phyloP scores from a whole-genome alignment of 139 green algal genomes.

The Picochlorum sp. region DNA sequence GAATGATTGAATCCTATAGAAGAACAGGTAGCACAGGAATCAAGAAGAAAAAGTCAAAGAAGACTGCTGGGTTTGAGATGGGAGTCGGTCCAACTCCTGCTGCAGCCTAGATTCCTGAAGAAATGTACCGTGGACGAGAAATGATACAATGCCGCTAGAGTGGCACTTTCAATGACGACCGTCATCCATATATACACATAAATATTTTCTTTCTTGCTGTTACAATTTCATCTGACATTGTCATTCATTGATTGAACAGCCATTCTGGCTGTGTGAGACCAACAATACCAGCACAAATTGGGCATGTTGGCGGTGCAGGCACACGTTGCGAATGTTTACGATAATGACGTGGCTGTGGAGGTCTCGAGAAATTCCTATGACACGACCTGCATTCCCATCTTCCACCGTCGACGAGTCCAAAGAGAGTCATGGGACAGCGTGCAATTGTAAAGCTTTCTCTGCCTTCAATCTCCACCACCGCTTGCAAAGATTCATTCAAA shows the following conservation, averaged over 20 bases:
- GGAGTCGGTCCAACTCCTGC: slow-evolving; percentile 8
- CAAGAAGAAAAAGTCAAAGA: slow-evolving; percentile 8
- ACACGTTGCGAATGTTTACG: too few relatives aligned
- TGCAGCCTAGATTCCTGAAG: slow-evolving; percentile 6
- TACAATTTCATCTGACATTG: slow-evolving; percentile 4
- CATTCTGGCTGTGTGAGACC: neutral
- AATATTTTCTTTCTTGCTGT: slow-evolving; percentile 7
- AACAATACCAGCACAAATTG: slow-evolving; percentile 5
- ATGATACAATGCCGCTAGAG: neutral
- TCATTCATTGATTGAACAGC: neutral
- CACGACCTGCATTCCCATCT: slow-evolving; percentile 19
- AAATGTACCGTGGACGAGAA: neutral
- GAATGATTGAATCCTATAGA: neutral
- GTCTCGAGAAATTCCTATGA: neutral
- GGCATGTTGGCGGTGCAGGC: neutral
- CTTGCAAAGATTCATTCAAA: slow-evolving; percentile 1
- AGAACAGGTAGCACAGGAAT: slow-evolving; percentile 8
- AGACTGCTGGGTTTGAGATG: slow-evolving; percentile 14
- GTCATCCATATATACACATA: slow-evolving; percentile 5
- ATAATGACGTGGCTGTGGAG: neutral
- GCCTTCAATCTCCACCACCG: neutral
- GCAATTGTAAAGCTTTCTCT: neutral
- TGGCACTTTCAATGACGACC: neutral
- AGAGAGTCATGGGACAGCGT: slow-evolving; percentile 19
- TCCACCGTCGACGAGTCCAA: slow-evolving; percentile 1